Evolutionary conservation across 2,329 filamentous ascomycete species (phyloP), one percentile per base, ranked within the genome.

Genomic region (Ascomycota sp.): DNA sequence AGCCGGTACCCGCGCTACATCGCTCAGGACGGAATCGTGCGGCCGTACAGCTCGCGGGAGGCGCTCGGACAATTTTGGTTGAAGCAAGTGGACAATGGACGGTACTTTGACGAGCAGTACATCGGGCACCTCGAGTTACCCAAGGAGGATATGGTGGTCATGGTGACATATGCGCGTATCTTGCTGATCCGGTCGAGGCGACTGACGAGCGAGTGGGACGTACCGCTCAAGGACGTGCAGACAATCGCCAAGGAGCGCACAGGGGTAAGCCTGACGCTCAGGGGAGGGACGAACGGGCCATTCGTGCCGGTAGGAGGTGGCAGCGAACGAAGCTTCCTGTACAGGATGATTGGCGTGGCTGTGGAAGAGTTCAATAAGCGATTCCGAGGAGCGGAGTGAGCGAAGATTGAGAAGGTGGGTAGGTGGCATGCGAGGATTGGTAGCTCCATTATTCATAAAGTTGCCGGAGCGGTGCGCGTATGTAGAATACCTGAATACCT

Each of bases 11-110:
- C 84, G 6, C 78, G 89, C 12, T 93, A 92, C 58, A 82, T 98
- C 39, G 80, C 82, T 11, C 71, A 75, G 30, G 86, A 98, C 51
- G 89, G 89, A 29, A 80, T 98, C 38, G 84, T 98, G 27, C 76
- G 86, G 3, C 84, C 89, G 0, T 98, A 92, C 61, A 84, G 76
- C 36, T 80, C 92, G 50, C 80, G 89, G 32, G 89, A 98, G 61
- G 84, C 89, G 0, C 72, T 98, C 3, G 89, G 89, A 1, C 89
- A 98, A 53, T 93, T 82, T 61, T 98, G 89, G 91, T 73, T 98
- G 41, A 98, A 98, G 64, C 92, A 92, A 38, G 73, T 92, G 9
- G 89, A 98, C 56, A 89, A 93, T 42, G 89, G 89, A 39, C 89
- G 84, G 53, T 95, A 86, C 62, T 98, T 98, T 67, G 77, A 92